Evolutionary conservation across 371 early-diverging fungal genomes (phyloP), one percentile per base, ranked within the genome.

Genomic region (Zopfochytrium polystomum): DNA sequence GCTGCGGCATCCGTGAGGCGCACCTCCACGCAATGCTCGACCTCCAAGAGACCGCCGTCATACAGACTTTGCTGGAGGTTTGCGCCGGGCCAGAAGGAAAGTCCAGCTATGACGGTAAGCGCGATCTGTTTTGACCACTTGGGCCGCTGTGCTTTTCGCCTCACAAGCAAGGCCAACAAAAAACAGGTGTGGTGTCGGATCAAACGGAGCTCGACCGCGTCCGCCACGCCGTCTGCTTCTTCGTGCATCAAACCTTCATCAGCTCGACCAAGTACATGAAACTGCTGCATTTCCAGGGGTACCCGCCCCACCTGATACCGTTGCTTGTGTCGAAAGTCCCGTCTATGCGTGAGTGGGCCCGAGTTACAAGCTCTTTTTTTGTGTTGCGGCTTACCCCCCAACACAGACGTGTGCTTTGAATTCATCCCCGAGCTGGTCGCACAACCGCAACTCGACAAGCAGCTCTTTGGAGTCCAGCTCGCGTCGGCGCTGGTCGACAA

Each of bases 221-320:
- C n/a, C n/a, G 48, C 31, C 32, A 58, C 33, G 48, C 66, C 50
- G 51, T 73, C 1, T 81, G 63, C 50, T 64, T 58, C 38, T 79
- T 74, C 66, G 51, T 81, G 22, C 79, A 81, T 65, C 75, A 75
- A 6, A 62, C 70, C 27, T 81, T 81, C 42, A 68, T 81, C 38
- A 67, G 67, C 34, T 60, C 71, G 47, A 68, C 65, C 26, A 65
- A 67, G 32, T 61, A 71, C 42, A 71, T 76, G 44, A 80, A 79
- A 58, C 70, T 81, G 20, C 57, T 82, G 13, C 80, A 80, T 55
- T 81, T 81, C 53, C 80, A 83, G 65, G 76, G 78, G 2, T 81
- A 79, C 63, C 52, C 53, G 13, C 58, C 55, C n/a, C 38, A 35
- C 1, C 47, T 75, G 18, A 70, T 80, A 11, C 58, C 52, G 18